Evolutionary conservation across 371 early-diverging fungal genomes (phyloP).

Genomic region (Apophysomyces variabilis): DNA sequence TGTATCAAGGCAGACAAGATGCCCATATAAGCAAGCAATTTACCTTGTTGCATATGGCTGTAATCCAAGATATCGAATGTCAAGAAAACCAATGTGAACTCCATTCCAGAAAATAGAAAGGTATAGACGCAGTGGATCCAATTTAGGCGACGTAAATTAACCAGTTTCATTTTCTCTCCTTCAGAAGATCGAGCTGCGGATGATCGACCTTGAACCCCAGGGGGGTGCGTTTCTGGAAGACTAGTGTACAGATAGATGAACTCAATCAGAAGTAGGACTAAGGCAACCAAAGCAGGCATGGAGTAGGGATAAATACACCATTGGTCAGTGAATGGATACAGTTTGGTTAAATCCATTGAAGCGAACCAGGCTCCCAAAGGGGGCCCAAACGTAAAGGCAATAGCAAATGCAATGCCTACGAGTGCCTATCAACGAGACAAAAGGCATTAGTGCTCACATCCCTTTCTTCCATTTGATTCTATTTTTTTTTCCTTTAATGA

Average conservation of each 20-base stretch:
- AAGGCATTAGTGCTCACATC: not conserved
- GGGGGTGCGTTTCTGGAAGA: conserved; percentile 82
- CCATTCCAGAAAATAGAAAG: conserved; percentile 96
- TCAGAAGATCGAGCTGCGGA: conserved; percentile 13
- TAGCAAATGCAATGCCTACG: conserved; percentile 95
- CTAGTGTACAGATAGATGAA: conserved; percentile 70
- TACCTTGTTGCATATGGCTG: conserved; percentile 89
- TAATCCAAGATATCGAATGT: conserved; percentile 91
- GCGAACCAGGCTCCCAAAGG: conserved; percentile 93
- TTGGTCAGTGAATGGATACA: conserved; percentile 55
- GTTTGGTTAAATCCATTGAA: conserved; percentile 63
- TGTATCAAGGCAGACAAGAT: conserved; percentile 87
- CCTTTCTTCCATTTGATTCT: not conserved
- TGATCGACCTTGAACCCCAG: conserved; percentile 9
- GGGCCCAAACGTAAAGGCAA: conserved; percentile 96
- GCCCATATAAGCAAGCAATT: conserved; percentile 87
- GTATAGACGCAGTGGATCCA: conserved; percentile 83
- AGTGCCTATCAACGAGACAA: conserved; percentile 64
- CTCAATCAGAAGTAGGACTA: conserved; percentile 80
- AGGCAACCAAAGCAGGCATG: conserved; percentile 84
- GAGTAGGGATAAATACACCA: conserved; percentile 80
- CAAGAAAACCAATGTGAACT: conserved; percentile 96
- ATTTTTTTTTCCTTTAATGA: not conserved
- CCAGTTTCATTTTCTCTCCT: conserved; percentile 31
- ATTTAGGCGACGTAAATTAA: conserved; percentile 60